phyloP scores from a whole-genome alignment of 2,329 filamentous ascomycete genomes.

The Chaetothyriales sp. region DNA sequence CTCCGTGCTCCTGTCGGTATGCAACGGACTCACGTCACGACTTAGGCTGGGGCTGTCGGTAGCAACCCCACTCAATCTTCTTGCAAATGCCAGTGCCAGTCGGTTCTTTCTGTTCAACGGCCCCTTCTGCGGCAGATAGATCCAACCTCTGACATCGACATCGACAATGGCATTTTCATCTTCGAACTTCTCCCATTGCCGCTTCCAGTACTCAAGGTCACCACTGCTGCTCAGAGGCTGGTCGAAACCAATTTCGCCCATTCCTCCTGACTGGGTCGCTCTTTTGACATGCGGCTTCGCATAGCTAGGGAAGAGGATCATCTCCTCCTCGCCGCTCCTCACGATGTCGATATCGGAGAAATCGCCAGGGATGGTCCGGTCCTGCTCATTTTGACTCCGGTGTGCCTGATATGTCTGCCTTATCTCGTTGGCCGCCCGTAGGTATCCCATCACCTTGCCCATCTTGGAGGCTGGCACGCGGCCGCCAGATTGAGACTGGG shows the following conservation, averaged over 20 bases:
- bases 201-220: slow-evolving; percentile 59
- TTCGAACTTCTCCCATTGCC: slow-evolving; percentile 65
- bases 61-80: slow-evolving; percentile 75
- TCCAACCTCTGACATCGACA: slow-evolving; percentile 89
- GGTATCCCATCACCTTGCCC: slow-evolving; percentile 59
- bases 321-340: slow-evolving; percentile 68
- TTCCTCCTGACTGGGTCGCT: slow-evolving; percentile 17
- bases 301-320: slow-evolving; percentile 92
- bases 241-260: slow-evolving; percentile 18
- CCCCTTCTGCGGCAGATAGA: slow-evolving; percentile 72
- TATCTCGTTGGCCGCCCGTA: slow-evolving; percentile 57
- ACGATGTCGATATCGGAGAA: slow-evolving; percentile 78
- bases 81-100: slow-evolving; percentile 69
- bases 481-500: slow-evolving; percentile 18
- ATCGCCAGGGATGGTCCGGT: slow-evolving; percentile 50
- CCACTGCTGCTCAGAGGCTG: slow-evolving; percentile 30
- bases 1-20: slow-evolving; percentile 36
- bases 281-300: slow-evolving; percentile 54
- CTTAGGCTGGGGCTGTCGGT: slow-evolving; percentile 33
- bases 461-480: slow-evolving; percentile 55
- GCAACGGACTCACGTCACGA: slow-evolving; percentile 30
- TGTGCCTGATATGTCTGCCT: slow-evolving; percentile 50
- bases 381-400: slow-evolving; percentile 33
- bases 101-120: slow-evolving; percentile 79
- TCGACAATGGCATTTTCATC: slow-evolving; percentile 77